Base-by-base conservation (phyloP, 768 basidiomycete species). In the Phylloporus scabripes region DNA sequence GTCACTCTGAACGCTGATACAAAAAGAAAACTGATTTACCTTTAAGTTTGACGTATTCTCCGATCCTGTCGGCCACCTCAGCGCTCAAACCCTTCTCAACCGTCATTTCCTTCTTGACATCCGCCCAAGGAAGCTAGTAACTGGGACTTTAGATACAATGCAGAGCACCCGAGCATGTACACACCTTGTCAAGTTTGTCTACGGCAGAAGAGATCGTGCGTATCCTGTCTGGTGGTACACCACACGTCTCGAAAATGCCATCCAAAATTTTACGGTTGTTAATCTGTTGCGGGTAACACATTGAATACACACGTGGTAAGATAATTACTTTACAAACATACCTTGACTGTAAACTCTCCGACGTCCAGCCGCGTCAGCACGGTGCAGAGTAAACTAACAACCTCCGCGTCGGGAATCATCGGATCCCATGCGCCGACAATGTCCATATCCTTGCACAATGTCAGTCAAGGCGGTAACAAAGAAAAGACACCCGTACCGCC, bases 261-360 rank as follows among this genome's bases (percentile, higher is more conserved):
- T 99, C 96, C 12, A 99, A 76, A 53, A 99, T 88, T 71, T 94
- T 97, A 42, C 96, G 80, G 76, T 99, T 87, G 67, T 99, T 99
- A 51, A 96, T 70, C 91, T 94, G 57, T 31, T 29, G n/a, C n/a
- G 20, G 8, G 8, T n/a, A 46, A 9, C 5, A 38, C 8, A 40
- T 41, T 60, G 21, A 53, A 40, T 33, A 14, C 21, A 45, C 46
- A n/a, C 7, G 17, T 1, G 29, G n/a, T n/a, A n/a, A n/a, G 11
- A 10, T 10, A 28, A 18, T 3, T 14, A 24, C 9, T 5, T 2
- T 5, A 36, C 17, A 8, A 26, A 11, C 11, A n/a, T 46, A 87
- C 89, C 78, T 98, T 98, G 75, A 99, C 72, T 1, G 87, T 92
- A 63, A 89, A 99, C 33, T 96, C 94, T 38, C 93, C 93, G 17